Evolutionary conservation across 345 rosid species (phyloP).

Genomic region (Citrus sp.): DNA sequence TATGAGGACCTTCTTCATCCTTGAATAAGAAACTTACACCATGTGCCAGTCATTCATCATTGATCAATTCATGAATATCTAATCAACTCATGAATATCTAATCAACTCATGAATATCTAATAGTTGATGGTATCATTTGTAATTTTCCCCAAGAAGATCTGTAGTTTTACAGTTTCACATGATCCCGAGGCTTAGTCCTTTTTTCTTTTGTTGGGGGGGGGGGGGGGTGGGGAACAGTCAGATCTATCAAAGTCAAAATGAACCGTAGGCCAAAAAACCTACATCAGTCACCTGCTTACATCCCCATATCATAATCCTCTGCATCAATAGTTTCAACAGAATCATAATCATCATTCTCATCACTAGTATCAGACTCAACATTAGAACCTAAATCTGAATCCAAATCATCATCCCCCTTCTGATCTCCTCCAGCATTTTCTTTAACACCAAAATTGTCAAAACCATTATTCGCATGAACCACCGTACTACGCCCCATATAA

Average conservation of each 20-base stretch:
- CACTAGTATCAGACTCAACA: constrained; percentile 18
- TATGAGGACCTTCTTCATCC: not conserved
- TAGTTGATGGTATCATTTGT: not conserved
- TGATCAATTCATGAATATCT: not conserved
- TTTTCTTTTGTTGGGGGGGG: too few relatives aligned
- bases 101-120: not conserved
- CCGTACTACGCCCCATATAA: constrained; percentile 18
- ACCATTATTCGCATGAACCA: constrained; percentile 20
- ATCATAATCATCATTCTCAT: constrained; percentile 20
- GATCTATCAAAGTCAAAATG: not conserved
- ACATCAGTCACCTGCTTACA: constrained; percentile 7
- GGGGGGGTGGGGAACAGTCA: too few relatives aligned
- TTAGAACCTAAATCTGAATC: constrained; percentile 24
- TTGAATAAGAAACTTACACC: not conserved
- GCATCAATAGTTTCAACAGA: constrained; percentile 16
- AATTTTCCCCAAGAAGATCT: not conserved
- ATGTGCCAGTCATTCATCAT: not conserved
- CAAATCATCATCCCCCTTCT: constrained; percentile 6
- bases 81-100: not conserved
- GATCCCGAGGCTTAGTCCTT: too few relatives aligned
- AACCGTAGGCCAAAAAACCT: not conserved
- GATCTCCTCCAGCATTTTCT: constrained; percentile 9
- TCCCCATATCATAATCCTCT: not conserved
- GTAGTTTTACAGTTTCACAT: not conserved
- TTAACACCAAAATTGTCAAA: constrained; percentile 16